Conservation (phyloP, 495 filamentous ascomycete species). For the Aspergillus asperescens region DNA sequence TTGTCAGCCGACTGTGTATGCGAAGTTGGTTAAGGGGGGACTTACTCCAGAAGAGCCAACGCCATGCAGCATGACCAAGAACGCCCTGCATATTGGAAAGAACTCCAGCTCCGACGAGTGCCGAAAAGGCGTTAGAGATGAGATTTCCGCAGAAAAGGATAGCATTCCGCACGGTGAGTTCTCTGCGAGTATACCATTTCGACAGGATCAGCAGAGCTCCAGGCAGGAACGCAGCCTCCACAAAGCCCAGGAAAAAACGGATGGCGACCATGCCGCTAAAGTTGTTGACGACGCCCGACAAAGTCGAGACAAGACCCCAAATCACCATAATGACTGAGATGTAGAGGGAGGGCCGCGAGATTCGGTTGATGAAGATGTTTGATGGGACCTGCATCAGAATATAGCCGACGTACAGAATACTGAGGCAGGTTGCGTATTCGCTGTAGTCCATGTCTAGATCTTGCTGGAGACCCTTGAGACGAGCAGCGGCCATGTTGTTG, state of each 20-base stretch:
- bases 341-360: constrained; percentile 56
- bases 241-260: constrained; percentile 68
- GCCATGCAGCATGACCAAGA: constrained; percentile 48
- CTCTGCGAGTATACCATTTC: constrained; percentile 44
- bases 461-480: constrained; percentile 23
- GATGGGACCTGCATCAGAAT: constrained; percentile 26
- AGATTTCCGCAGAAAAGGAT: constrained; percentile 43
- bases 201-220: constrained; percentile 40
- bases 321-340: constrained; percentile 59
- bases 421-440: constrained; percentile 17
- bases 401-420: constrained; percentile 1
- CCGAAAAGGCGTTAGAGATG: constrained; percentile 60
- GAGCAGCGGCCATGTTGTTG: constrained; percentile 29
- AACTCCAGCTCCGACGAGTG: constrained; percentile 49
- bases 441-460: constrained; percentile 19
- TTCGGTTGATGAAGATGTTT: constrained; percentile 44
- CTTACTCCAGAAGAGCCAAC: constrained; percentile 58
- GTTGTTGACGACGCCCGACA: constrained; percentile 53
- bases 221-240: constrained; percentile 38
- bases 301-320: constrained; percentile 68
- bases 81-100: constrained; percentile 39
- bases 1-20: not conserved
- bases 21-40: not conserved
- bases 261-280: constrained; percentile 58
- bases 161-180: constrained; percentile 40